These are phyloP conservation scores for Mesembryanthemum crystallinum DNA, from an alignment of 148 eudicot genomes.

Conservation along the genomic window DNA sequence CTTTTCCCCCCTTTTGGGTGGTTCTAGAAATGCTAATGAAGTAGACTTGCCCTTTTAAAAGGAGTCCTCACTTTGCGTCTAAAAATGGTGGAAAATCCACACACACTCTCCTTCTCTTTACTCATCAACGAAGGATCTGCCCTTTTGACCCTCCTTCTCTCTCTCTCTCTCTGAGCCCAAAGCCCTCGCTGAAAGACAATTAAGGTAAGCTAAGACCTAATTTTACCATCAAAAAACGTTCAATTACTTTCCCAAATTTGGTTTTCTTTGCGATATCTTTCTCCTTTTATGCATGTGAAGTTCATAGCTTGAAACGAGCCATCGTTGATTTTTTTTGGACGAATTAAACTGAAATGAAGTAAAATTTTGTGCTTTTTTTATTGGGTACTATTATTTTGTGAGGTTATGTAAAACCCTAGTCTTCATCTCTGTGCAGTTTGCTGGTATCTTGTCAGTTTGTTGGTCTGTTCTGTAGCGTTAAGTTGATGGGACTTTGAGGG, in stretches of 20 bases:
- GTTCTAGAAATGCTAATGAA: not conserved
- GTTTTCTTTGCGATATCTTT: not conserved
- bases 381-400: not conserved
- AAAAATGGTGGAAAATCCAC: conserved; percentile 11
- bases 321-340: not conserved
- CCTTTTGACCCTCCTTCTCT: not conserved
- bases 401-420: conserved; percentile 22
- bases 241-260: not conserved
- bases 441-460: conserved; percentile 7
- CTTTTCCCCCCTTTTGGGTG: not conserved
- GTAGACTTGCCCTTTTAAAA: conserved; percentile 9
- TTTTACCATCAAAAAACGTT: not conserved
- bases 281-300: not conserved
- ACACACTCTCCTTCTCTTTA: not conserved
- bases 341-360: not conserved
- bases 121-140: not conserved
- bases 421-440: not conserved
- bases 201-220: conserved; percentile 19
- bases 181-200: not conserved
- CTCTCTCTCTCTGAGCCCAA: not conserved
- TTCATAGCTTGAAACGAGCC: too few relatives aligned
- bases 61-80: conserved; percentile 12
- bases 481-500: conserved; percentile 8
- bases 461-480: not conserved
- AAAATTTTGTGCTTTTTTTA: not conserved